A percentile compares a stretch with the other conserved stretches of the same genome.
Evolutionary conservation across 345 rosid genomes (phyloP).

Genomic region (Fremontodendron californicum): DNA sequence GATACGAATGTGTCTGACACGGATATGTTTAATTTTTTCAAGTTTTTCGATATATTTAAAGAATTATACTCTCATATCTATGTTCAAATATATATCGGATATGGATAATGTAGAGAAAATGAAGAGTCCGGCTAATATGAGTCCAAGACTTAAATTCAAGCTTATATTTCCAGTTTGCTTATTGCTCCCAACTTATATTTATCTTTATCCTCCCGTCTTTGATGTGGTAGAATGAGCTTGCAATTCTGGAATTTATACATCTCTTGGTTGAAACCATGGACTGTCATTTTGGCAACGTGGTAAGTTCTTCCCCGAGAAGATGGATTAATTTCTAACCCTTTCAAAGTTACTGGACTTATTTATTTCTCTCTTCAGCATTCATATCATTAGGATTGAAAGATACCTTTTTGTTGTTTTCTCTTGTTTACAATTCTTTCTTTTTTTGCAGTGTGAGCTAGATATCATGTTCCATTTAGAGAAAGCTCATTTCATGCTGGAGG

Average conservation of each 20-base stretch:
- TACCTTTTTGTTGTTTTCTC: not conserved
- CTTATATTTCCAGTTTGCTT: not conserved
- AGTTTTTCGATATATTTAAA: too few relatives aligned
- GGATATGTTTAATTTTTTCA: too few relatives aligned
- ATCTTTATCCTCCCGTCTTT: not conserved
- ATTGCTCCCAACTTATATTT: not conserved
- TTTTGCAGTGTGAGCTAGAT: slow-evolving; percentile 81
- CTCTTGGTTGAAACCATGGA: slow-evolving; percentile 96
- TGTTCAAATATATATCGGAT: too few relatives aligned
- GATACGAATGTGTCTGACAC: too few relatives aligned
- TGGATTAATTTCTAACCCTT: not conserved
- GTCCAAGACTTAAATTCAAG: not conserved
- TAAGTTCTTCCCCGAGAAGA: slow-evolving; percentile 24
- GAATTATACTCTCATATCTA: too few relatives aligned
- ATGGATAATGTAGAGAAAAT: too few relatives aligned
- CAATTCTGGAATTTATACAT: slow-evolving; percentile 92
- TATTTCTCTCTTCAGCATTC: not conserved
- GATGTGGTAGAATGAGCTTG: slow-evolving; percentile 69
- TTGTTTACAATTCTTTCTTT: not conserved
- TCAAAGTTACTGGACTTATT: not conserved
- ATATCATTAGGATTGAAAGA: not conserved
- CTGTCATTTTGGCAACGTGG: slow-evolving; percentile 98
- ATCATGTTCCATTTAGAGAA: slow-evolving; percentile 99
- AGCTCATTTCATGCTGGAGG: slow-evolving; percentile 98
- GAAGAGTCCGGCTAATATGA: not conserved